phyloP scores from a whole-genome alignment of 306 rosid genomes.

The Vigna trinervia region DNA sequence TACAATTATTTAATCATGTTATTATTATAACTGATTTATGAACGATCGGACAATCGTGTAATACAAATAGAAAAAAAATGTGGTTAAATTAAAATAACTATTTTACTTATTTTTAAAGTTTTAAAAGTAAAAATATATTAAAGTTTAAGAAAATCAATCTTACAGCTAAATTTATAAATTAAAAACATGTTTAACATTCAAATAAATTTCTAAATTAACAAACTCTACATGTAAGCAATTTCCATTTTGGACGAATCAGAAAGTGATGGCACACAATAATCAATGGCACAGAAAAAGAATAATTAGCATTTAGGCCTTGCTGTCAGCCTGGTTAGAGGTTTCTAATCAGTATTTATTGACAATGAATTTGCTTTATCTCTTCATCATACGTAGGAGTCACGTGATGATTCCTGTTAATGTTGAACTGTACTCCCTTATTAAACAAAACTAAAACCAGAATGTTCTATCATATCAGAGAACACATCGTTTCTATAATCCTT shows the following conservation, averaged over 20 bases:
- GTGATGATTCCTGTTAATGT: slow-evolving; percentile 35
- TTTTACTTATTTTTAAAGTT: no score
- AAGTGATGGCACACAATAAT: slow-evolving; percentile 8
- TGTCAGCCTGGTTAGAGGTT: slow-evolving; percentile 3
- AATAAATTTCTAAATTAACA: not conserved
- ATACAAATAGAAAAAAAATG: no score
- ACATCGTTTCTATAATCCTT: no score
- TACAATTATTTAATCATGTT: no score
- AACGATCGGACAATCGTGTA: no score
- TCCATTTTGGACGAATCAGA: not conserved
- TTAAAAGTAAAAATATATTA: no score
- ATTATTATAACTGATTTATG: no score
- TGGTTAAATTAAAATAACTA: no score
- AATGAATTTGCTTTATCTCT: not conserved
- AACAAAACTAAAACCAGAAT: not conserved
- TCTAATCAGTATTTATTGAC: not conserved
- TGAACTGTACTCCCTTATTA: not conserved
- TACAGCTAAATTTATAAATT: no score
- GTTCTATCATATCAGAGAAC: not conserved
- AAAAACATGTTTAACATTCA: no score
- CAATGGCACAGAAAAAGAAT: not conserved
- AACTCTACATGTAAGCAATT: not conserved
- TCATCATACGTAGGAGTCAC: slow-evolving; percentile 33
- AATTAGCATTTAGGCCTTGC: not conserved
- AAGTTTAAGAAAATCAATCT: no score